These are phyloP conservation scores for Stylonectria norvegica DNA, from an alignment of 2,329 filamentous ascomycete genomes.

Conservation along the genomic window DNA sequence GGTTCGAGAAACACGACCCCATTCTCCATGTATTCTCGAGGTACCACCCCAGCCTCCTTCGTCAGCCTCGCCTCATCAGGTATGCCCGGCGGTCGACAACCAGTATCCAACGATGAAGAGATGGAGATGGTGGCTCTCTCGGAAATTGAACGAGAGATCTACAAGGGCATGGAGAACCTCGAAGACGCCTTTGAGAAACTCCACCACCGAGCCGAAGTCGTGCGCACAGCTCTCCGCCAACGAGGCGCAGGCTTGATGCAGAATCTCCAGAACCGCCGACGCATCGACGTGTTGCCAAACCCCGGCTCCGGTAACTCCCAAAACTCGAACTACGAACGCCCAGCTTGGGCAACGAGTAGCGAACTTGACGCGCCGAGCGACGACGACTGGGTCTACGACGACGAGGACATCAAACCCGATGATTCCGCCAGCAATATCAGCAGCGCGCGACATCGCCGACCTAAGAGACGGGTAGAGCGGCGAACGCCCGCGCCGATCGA, in stretches of 20 bases:
- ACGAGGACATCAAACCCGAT: conserved; percentile 66
- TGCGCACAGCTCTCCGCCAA: conserved; percentile 75
- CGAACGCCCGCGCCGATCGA: conserved; percentile 70
- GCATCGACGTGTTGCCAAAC: conserved; percentile 52
- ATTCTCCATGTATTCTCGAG: conserved; percentile 51
- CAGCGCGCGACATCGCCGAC: conserved; percentile 63
- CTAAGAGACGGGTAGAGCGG: conserved; percentile 65
- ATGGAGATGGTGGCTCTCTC: conserved; percentile 86
- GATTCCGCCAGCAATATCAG: conserved; percentile 79
- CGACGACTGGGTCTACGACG: conserved; percentile 57
- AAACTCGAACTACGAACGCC: conserved; percentile 43
- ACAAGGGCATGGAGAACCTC: conserved; percentile 86
- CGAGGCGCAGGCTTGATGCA: conserved; percentile 73
- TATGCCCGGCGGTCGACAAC: conserved; percentile 43
- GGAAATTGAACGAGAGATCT: conserved; percentile 91
- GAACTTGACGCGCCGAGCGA: conserved; percentile 52
- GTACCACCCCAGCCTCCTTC: conserved; percentile 56
- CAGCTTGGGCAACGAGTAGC: conserved; percentile 36
- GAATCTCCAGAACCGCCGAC: conserved; percentile 58
- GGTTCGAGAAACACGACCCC: conserved; percentile 47
- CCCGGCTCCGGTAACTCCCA: conserved; percentile 46
- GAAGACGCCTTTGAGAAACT: conserved; percentile 92
- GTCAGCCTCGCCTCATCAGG: conserved; percentile 54
- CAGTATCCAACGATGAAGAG: conserved; percentile 89
- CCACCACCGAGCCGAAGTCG: conserved; percentile 78